These are phyloP conservation scores for Galerina marginata DNA, from an alignment of 768 basidiomycete species.

Conservation along the genomic window DNA sequence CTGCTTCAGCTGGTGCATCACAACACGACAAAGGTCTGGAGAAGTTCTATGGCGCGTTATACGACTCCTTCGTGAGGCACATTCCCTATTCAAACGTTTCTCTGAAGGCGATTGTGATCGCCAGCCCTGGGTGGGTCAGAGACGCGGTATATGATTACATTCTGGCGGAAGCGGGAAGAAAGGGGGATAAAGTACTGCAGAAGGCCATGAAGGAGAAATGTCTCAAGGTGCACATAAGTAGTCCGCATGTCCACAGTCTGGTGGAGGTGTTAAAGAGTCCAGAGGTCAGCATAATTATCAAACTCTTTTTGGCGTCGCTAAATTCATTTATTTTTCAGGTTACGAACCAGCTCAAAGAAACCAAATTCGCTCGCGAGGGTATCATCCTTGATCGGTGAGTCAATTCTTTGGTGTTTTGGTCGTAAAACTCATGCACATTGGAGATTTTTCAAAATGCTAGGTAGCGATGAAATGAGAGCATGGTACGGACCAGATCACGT, in stretches of 20 bases:
- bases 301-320: neutral
- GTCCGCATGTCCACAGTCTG: conserved; percentile 94
- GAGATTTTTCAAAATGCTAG: conserved; percentile 99
- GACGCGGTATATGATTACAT: conserved; percentile 88
- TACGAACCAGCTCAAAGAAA: conserved; percentile 80
- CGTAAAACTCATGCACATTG: neutral
- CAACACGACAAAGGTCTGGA: conserved; percentile 92
- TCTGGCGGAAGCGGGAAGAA: conserved; percentile 76
- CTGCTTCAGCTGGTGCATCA: conserved; percentile 77
- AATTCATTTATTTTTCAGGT: conserved; percentile 50
- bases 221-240: conserved; percentile 89
- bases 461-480: conserved; percentile 90
- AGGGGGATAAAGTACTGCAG: conserved; percentile 84
- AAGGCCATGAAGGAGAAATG: conserved; percentile 81
- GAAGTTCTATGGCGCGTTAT: conserved; percentile 85
- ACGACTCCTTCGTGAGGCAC: conserved; percentile 86
- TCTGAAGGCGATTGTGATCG: conserved; percentile 91
- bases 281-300: conserved; percentile 62
- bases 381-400: conserved; percentile 84
- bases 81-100: conserved; percentile 79
- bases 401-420: neutral
- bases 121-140: conserved; percentile 95
- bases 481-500: conserved; percentile 99
- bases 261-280: conserved; percentile 95
- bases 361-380: conserved; percentile 95